Evolutionary conservation across 208 protist species (phyloP), one percentile per base, ranked within the genome.

Genomic region (Leishmania major): DNA sequence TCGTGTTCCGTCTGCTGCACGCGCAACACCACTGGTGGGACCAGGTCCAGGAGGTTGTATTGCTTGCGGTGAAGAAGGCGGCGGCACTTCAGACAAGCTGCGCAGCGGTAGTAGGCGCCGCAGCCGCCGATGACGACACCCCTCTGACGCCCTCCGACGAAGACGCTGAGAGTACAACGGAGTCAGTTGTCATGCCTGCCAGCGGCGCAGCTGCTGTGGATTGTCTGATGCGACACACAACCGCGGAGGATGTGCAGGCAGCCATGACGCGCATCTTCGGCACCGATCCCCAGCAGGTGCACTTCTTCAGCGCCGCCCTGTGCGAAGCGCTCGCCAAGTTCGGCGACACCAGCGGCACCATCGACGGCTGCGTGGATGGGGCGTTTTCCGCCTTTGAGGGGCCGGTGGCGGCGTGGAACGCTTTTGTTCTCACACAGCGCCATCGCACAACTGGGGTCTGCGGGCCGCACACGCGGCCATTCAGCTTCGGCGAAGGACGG

Each of bases 401-500:
- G 2, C 83, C 83, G 2, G 55, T 64, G 1, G 82, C 79, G 15
- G 59, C 79, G 70, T 89, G 86, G 83, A 69, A 72, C 11, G 86
- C 82, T 0, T 89, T 86, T 84, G 67, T 89, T 57, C 76, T 89
- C 5, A 81, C 80, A 31, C 79, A 86, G 79, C 81, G 86, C 10
- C 72, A 81, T 11, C 17, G 77, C 35, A n/a, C 43, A 51, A 69
- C 76, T 1, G 72, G 73, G 1, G 83, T 94, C 57, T 82, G 89
- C 13, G 87, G 80, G 2, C 88, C 94, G 57, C 91, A 97, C 53
- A 75, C 77, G 62, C 87, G 82, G 40, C 94, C 92, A 1, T 97
- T 95, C 76, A 94, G 89, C 80, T 92, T 93, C 74, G 85, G 89
- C 35, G 93, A 96, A 67, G 28, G 86, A 7, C 55, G 59, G 15